Base-by-base conservation (phyloP, 208 protist genomes). In the Wallacemonas sp. region DNA sequence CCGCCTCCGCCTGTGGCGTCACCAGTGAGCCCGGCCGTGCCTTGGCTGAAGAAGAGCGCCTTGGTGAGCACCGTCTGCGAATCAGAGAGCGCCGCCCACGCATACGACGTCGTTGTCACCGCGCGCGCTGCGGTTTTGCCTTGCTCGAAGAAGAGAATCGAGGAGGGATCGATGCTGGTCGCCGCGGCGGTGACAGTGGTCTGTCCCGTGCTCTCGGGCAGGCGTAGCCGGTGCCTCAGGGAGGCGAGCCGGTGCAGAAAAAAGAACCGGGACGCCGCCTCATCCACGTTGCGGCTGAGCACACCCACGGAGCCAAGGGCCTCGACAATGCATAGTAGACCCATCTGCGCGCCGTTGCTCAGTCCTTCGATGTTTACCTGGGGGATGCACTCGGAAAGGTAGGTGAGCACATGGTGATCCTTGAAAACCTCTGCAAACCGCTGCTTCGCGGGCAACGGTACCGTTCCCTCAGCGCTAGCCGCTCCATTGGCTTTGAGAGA, bases 261-360 rank as follows among this genome's bases (percentile, higher is more conserved):
- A 52, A 86, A 83, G 60, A 81, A 87, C 22, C 81, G 87, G 32
- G 83, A 72, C 2, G 87, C 90, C 2, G 85, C 85, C 53, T 88
- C 71, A 65, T 96, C 90, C 9, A 84, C 75, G 65, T 79, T 85
- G 62, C 71, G 63, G 57, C 70, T 76, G 32, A 88, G 67, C 26
- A 67, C 67, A 8, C 70, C 46, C 17, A 78, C 66, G 24, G 72
- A 76, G 4, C 66, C 75, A 22, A 93, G 73, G 8, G 85, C 76
- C 57, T 91, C 76, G 55, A 96, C 53, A 34, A 93, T 79, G 70
- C 79, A 91, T 27, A 93, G 64, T 57, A 96, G 64, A n/a, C 52
- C 68, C 21, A 93, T 55, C 58, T 91, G 83, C 29, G 76, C 83
- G 6, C 70, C 48, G 45, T 73, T 81, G 44, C 64, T 76, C 13